A percentile compares a stretch with the other conserved stretches of the same genome.
Conservation (phyloP, 345 rosid species). For the Trapa incisa region DNA sequence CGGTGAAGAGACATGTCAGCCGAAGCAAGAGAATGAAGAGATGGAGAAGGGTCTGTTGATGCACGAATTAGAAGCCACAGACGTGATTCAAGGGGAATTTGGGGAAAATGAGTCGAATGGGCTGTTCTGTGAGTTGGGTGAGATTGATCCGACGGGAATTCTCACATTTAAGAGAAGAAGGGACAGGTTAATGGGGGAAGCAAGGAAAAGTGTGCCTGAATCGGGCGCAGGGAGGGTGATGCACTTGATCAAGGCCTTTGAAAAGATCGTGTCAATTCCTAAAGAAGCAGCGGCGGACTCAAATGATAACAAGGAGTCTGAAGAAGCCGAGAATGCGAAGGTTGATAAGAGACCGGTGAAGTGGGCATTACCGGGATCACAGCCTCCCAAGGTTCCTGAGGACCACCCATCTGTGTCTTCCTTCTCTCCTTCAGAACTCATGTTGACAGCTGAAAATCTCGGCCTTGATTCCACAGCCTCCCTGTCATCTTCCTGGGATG, state of each 20-base stretch:
- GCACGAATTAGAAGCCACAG: constrained; percentile 14
- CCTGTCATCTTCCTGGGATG: constrained; percentile 56
- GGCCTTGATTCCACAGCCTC: constrained; percentile 50
- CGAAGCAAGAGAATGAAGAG: constrained; percentile 17
- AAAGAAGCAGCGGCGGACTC: constrained; percentile 23
- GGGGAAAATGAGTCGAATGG: constrained; percentile 11
- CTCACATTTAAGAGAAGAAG: constrained; percentile 70
- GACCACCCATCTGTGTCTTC: constrained; percentile 19
- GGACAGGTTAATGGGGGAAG: constrained; percentile 53
- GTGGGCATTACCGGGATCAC: constrained; percentile 82
- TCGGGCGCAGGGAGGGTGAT: constrained; percentile 44
- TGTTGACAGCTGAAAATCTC: constrained; percentile 53
- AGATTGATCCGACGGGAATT: constrained; percentile 16
- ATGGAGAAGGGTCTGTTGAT: constrained; percentile 18
- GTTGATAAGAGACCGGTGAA: constrained; percentile 33
- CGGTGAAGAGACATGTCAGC: constrained; percentile 8
- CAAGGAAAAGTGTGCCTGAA: constrained; percentile 50
- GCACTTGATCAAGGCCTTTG: constrained; percentile 80
- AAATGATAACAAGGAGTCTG: constrained; percentile 11
- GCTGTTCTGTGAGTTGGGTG: constrained; percentile 9
- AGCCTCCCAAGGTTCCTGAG: constrained; percentile 25
- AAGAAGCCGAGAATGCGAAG: constrained; percentile 16
- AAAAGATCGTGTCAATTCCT: constrained; percentile 38
- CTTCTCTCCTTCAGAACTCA: constrained; percentile 40
- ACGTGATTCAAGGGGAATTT: constrained; percentile 7